Evolutionary conservation across 495 filamentous ascomycete genomes (phyloP), one percentile per base, ranked within the genome.

Genomic region (Filosporella fistucella): DNA sequence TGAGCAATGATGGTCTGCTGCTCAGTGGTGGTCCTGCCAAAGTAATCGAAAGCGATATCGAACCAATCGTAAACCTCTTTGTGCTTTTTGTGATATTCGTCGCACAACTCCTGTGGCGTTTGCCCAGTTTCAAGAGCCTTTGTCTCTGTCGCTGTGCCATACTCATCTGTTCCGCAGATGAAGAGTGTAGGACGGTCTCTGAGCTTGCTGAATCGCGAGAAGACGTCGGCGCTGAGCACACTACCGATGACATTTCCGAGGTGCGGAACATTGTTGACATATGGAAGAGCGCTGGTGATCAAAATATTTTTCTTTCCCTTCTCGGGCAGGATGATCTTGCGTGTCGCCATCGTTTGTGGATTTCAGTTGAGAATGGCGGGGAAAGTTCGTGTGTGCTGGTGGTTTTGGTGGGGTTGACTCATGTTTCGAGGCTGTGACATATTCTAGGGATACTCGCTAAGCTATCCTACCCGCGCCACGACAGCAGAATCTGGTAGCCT

Each of bases 241-340:
- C 83, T 88, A 46, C 93, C 93, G 44, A 96, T 78, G 45, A 96
- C 84, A 66, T 98, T 98, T 45, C 93, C 91, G 58, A 96, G 74
- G 68, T 96, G 91, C 42, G 91, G 93, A 9, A 94, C 88, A 67
- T 96, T 96, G 70, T 97, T 97, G 42, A 95, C 90, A 62, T 96
- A 97, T 33, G 88, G 58, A 8, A 76, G 56, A 1, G 74, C 72
- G 23, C 58, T 66, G 9, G 74, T 76, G 35, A 77, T 72, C n/a
- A 77, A 64, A 30, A 75, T 61, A 51, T 76, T 76, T 40, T 68
- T 57, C 59, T 72, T 66, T 42, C 73, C 73, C 55, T 60, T 55
- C 46, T 49, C 39, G 58, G 62, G 72, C 16, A 76, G 60, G 26
- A 76, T 68, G 52, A 68, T 66, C 16, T 64, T 60, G 22, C 42